Percentiles rank a stretch among this genome's conserved stretches.
These are phyloP conservation scores for Coelastrella sp. DNA, from an alignment of 139 green algal species.

Conservation along the genomic window DNA sequence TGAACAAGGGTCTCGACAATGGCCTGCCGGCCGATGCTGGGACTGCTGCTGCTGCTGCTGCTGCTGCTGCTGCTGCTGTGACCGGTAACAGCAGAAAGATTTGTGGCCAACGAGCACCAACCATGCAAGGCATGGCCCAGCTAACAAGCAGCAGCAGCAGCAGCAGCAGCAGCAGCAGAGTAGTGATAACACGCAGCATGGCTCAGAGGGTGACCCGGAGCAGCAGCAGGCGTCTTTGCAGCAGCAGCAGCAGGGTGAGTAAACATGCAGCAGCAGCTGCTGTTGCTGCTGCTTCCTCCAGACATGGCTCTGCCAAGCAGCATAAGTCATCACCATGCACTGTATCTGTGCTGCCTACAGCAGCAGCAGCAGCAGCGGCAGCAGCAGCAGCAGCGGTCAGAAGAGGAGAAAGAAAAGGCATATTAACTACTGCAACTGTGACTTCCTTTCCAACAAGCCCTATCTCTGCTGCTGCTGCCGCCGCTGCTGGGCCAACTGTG, in stretches of 20 bases:
- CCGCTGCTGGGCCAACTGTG: not conserved
- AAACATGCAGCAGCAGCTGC: too few species aligned
- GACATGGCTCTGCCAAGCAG: too few species aligned
- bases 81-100: too few species aligned
- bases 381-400: not conserved
- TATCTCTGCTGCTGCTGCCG: not conserved
- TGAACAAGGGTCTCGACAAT: not conserved
- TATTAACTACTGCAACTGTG: not conserved
- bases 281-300: too few species aligned
- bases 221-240: not conserved
- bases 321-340: too few species aligned
- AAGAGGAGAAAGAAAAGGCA: not conserved
- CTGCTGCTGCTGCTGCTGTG: too few species aligned
- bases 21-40: not conserved
- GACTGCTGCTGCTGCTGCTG: not conserved
- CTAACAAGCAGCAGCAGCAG: not conserved
- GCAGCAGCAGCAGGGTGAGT: not conserved
- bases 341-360: too few species aligned
- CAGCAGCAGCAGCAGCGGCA: too few species aligned
- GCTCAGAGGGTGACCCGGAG: not conserved
- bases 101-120: too few species aligned
- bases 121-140: too few species aligned
- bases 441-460: too few species aligned
- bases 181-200: not conserved
- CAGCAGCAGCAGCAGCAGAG: conserved; percentile 1